These are phyloP conservation scores for Colletotrichum navitas DNA, from an alignment of 2,329 filamentous ascomycete species.

Conservation along the genomic window DNA sequence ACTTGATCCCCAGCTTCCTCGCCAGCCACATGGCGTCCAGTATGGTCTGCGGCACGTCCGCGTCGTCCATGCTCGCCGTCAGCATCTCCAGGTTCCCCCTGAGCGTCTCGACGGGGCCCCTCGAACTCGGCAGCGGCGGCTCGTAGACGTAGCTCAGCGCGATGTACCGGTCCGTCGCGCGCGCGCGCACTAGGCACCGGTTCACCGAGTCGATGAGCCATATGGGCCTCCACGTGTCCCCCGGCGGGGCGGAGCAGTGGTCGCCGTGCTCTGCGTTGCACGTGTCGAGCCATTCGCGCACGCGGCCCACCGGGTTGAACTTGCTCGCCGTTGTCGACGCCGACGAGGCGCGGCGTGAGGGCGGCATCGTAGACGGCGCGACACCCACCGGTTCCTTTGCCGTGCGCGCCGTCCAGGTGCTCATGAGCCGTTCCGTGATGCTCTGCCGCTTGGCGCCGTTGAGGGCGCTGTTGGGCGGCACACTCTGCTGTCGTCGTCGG, in stretches of 20 bases:
- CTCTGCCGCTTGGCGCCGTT: constrained; percentile 52
- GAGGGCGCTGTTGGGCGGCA: constrained; percentile 29
- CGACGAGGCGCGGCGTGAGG: constrained; percentile 40
- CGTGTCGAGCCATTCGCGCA: constrained; percentile 59
- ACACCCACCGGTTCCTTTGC: constrained; percentile 38
- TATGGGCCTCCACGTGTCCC: constrained; percentile 54
- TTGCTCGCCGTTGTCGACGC: constrained; percentile 44
- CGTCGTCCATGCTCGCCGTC: constrained; percentile 51
- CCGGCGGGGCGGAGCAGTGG: constrained; percentile 52
- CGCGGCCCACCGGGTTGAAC: constrained; percentile 54
- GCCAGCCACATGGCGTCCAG: constrained; percentile 60
- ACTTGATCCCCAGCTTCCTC: constrained; percentile 57
- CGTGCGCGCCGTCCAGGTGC: constrained; percentile 43
- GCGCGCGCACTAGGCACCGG: constrained; percentile 54
- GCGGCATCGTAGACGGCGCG: constrained; percentile 27
- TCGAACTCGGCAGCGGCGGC: constrained; percentile 44
- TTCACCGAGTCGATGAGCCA: constrained; percentile 59
- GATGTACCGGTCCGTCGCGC: constrained; percentile 56
- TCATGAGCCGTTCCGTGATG: constrained; percentile 56
- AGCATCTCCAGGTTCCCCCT: constrained; percentile 54
- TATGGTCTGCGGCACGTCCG: constrained; percentile 56
- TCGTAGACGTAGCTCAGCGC: constrained; percentile 63
- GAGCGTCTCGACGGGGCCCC: constrained; percentile 49
- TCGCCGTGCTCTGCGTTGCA: constrained; percentile 57
- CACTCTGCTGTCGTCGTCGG: constrained; percentile 26